Evolutionary conservation across 164 flowering plant genomes (phyloP).

Genomic region (Stephania japonica): DNA sequence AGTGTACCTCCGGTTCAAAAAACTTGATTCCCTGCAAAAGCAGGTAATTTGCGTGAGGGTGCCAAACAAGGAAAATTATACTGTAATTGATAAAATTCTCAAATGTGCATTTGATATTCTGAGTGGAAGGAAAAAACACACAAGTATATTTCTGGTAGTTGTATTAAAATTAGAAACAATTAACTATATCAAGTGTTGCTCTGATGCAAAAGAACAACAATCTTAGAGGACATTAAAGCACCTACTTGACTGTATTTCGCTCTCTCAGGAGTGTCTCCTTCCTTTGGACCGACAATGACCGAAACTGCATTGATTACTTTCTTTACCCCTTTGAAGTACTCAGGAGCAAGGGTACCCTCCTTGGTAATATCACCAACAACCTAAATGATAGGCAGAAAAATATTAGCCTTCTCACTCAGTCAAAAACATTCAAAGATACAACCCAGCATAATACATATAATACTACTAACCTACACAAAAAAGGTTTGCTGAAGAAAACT

Average conservation of each 20-base stretch:
- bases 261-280: slow-evolving; percentile 97
- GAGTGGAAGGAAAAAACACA: not conserved
- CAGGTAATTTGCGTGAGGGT: slow-evolving; percentile 13
- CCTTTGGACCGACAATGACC: slow-evolving; percentile 96
- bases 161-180: not conserved
- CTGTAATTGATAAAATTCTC: not conserved
- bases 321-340: slow-evolving; percentile 80
- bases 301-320: slow-evolving; percentile 86
- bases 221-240: not conserved
- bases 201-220: not conserved
- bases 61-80: slow-evolving; percentile 1
- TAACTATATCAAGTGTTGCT: not conserved
- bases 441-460: not conserved
- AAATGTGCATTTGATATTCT: not conserved
- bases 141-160: not conserved
- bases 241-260: slow-evolving; percentile 90
- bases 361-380: slow-evolving; percentile 87
- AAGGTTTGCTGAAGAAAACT: slow-evolving; percentile 14
- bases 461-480: not conserved
- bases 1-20: slow-evolving; percentile 92
- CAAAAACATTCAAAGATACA: not conserved
- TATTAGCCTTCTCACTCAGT: not conserved
- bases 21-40: slow-evolving; percentile 90
- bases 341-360: slow-evolving; percentile 62
- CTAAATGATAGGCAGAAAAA: slow-evolving; percentile 27